Percentiles rank a stretch among this genome's conserved stretches.
Evolutionary conservation across 805 yeast species (phyloP).

Genomic region (Candida dajiaensis): DNA sequence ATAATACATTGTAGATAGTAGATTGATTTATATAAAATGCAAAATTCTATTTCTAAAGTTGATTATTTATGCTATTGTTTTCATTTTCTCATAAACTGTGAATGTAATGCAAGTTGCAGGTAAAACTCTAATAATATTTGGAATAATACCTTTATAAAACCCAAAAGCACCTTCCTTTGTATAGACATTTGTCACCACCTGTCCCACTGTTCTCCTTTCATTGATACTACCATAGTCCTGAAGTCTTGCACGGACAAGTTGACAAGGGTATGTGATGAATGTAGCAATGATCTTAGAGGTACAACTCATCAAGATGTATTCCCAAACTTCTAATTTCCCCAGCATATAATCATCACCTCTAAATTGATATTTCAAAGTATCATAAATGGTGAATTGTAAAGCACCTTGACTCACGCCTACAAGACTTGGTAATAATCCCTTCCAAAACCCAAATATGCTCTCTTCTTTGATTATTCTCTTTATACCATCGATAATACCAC

Average conservation of each 20-base stretch:
- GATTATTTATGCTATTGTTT: conserved; percentile 13
- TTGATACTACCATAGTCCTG: conserved; percentile 43
- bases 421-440: conserved; percentile 68
- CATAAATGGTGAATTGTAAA: conserved; percentile 81
- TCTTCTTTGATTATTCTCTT: conserved; percentile 41
- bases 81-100: conserved; percentile 68
- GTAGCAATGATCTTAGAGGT: conserved; percentile 65
- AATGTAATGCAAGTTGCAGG: conserved; percentile 94
- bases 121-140: conserved; percentile 74
- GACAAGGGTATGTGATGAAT: conserved; percentile 72
- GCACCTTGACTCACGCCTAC: conserved; percentile 88
- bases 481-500: conserved; percentile 52
- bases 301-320: conserved; percentile 64
- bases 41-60: not conserved
- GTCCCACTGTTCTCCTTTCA: conserved; percentile 20
- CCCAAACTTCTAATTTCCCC: conserved; percentile 38
- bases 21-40: not conserved
- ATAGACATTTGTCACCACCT: conserved; percentile 36
- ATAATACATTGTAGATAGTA: not conserved
- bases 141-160: conserved; percentile 77
- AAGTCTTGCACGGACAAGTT: conserved; percentile 70
- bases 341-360: conserved; percentile 14
- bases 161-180: conserved; percentile 53
- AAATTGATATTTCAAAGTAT: conserved; percentile 51
- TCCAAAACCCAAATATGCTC: conserved; percentile 61